These are phyloP conservation scores for Malassezia sp. DNA, from an alignment of 1,284 basidiomycete species.

Conservation along the genomic window DNA sequence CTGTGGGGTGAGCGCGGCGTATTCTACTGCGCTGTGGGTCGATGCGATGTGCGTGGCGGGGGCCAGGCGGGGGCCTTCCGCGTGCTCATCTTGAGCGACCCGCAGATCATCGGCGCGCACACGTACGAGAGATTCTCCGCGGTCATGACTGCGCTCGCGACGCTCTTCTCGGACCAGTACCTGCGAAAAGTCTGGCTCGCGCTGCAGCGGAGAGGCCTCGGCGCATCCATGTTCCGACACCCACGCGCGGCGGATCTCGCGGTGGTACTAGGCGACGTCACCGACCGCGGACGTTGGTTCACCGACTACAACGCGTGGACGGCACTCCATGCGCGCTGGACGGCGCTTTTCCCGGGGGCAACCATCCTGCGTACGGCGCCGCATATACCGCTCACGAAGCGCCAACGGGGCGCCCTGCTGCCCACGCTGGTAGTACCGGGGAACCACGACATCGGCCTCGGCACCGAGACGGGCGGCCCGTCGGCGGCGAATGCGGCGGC, in stretches of 20 bases:
- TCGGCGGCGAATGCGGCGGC: slow-evolving; percentile 3
- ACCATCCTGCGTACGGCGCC: not conserved
- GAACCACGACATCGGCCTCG: slow-evolving; percentile 34
- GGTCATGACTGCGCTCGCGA: not conserved
- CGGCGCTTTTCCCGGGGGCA: not conserved
- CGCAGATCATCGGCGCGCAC: slow-evolving; percentile 1
- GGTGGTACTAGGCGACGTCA: slow-evolving; percentile 10
- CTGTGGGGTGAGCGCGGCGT: slow-evolving; percentile 1
- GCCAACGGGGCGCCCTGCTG: not conserved
- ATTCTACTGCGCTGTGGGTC: slow-evolving; percentile 2
- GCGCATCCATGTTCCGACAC: not conserved
- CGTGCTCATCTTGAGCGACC: slow-evolving; percentile 6
- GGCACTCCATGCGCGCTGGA: not conserved
- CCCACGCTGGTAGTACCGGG: slow-evolving; percentile 17
- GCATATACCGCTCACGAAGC: not conserved
- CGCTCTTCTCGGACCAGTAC: slow-evolving; percentile 5
- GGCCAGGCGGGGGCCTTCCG: not conserved
- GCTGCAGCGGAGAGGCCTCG: not conserved
- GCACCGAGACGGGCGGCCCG: slow-evolving; percentile 6
- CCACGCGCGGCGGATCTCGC: slow-evolving; percentile 5
- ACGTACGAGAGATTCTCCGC: not conserved
- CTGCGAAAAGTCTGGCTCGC: slow-evolving; percentile 11
- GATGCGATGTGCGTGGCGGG: not conserved
- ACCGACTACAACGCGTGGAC: not conserved
- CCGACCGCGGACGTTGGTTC: slow-evolving; percentile 13